Evolutionary conservation across 2,329 filamentous ascomycete species (phyloP).

Genomic region (Stemphylium lycopersici): DNA sequence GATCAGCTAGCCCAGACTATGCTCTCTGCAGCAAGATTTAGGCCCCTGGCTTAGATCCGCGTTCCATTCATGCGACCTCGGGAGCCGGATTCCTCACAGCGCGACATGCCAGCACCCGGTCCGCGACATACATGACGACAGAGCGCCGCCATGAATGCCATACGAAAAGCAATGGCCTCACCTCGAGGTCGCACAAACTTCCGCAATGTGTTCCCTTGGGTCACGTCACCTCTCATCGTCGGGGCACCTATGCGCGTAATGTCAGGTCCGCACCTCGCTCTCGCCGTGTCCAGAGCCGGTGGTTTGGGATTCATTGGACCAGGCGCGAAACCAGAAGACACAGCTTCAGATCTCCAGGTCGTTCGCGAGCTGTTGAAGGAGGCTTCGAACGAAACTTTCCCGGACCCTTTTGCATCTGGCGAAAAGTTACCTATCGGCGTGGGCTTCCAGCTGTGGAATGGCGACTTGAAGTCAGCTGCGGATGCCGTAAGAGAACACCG

Average conservation of each 20-base stretch:
- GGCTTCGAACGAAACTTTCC: background rate
- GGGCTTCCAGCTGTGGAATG: slow-evolving; percentile 63
- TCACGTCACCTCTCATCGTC: slow-evolving; percentile 60
- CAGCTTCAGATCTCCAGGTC: slow-evolving; percentile 21
- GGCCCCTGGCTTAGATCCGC: background rate
- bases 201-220: slow-evolving; percentile 56
- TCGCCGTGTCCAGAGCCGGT: slow-evolving; percentile 62
- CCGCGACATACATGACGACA: background rate
- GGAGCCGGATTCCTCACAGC: background rate
- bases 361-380: slow-evolving; percentile 6
- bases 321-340: slow-evolving; percentile 44
- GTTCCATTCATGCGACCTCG: too few relatives aligned
- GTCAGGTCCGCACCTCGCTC: slow-evolving; percentile 59
- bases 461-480: slow-evolving; percentile 53
- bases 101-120: background rate
- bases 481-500: slow-evolving; percentile 60
- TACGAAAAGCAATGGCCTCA: slow-evolving; percentile 1
- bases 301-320: slow-evolving; percentile 50
- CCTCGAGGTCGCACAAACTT: background rate
- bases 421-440: slow-evolving; percentile 59
- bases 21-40: too few relatives aligned
- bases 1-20: background rate
- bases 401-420: slow-evolving; percentile 4
- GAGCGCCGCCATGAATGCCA: background rate
- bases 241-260: slow-evolving; percentile 71